Evolutionary conservation across 2,329 filamentous ascomycete genomes (phyloP).

Genomic region (Venturia asperata): DNA sequence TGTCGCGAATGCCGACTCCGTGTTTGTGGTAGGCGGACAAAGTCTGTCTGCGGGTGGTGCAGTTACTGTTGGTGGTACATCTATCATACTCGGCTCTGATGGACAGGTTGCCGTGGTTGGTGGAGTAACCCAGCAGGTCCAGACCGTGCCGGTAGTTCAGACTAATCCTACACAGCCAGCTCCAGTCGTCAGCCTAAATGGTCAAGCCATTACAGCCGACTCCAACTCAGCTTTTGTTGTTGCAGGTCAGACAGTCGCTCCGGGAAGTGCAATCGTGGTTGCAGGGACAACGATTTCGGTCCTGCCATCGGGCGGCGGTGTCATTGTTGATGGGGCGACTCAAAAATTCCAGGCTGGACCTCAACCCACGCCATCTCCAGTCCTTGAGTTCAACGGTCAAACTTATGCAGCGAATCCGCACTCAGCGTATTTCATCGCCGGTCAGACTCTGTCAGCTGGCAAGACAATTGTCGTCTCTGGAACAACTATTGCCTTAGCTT

Average conservation of each 20-base stretch:
- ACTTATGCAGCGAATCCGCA: conserved; percentile 1
- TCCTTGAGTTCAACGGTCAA: not conserved
- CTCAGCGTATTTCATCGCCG: not conserved
- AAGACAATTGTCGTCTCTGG: not conserved
- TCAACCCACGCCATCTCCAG: not conserved
- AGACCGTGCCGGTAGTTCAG: not conserved
- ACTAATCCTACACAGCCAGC: not conserved
- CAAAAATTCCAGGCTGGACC: not conserved
- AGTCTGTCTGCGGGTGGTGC: conserved; percentile 1
- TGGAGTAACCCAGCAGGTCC: not conserved
- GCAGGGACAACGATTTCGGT: not conserved
- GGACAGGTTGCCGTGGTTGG: not conserved
- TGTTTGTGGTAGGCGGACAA: not conserved
- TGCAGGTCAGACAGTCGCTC: not conserved
- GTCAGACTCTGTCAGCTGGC: not conserved
- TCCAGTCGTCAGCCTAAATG: not conserved
- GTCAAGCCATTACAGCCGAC: not conserved
- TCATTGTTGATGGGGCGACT: not conserved
- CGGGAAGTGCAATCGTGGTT: not conserved
- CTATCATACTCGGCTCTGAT: not conserved
- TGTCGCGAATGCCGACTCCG: not conserved
- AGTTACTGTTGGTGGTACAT: not conserved
- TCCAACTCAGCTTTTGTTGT: conserved; percentile 12
- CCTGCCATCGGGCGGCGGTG: not conserved
- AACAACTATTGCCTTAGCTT: not conserved